Evolutionary conservation across 805 yeast genomes (phyloP).

Genomic region (Kockiozyma suomiensis): DNA sequence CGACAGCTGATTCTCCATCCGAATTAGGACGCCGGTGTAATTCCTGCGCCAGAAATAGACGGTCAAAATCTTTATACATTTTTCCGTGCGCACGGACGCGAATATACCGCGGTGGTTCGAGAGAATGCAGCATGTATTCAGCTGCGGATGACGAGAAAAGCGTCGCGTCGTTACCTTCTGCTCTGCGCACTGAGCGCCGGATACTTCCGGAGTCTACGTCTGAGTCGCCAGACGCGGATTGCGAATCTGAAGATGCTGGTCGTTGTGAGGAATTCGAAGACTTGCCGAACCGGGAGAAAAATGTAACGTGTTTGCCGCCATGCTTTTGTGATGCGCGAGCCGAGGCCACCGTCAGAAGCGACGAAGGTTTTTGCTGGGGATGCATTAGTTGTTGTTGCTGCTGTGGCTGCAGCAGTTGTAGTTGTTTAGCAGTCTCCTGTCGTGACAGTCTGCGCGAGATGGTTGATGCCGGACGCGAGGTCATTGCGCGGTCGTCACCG

Average conservation of each 20-base stretch:
- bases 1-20: not conserved
- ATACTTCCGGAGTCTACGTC: not conserved
- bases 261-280: not conserved
- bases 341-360: not conserved
- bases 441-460: not conserved
- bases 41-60: slow-evolving; percentile 44
- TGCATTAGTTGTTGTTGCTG: not conserved
- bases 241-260: not conserved
- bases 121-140: slow-evolving; percentile 34
- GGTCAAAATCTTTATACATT: slow-evolving; percentile 38
- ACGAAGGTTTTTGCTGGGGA: not conserved
- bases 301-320: not conserved
- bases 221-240: not conserved
- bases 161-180: slow-evolving; percentile 40
- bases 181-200: not conserved
- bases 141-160: slow-evolving; percentile 29
- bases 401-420: not conserved
- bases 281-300: slow-evolving; percentile 6
- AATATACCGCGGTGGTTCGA: slow-evolving; percentile 42
- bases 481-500: slow-evolving; percentile 7
- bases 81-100: slow-evolving; percentile 42
- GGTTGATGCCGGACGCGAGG: not conserved
- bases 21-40: slow-evolving; percentile 23
- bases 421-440: not conserved
- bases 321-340: not conserved